These are phyloP conservation scores for Phialophora verrucosa DNA, from an alignment of 2,329 filamentous ascomycete species.

Conservation along the genomic window DNA sequence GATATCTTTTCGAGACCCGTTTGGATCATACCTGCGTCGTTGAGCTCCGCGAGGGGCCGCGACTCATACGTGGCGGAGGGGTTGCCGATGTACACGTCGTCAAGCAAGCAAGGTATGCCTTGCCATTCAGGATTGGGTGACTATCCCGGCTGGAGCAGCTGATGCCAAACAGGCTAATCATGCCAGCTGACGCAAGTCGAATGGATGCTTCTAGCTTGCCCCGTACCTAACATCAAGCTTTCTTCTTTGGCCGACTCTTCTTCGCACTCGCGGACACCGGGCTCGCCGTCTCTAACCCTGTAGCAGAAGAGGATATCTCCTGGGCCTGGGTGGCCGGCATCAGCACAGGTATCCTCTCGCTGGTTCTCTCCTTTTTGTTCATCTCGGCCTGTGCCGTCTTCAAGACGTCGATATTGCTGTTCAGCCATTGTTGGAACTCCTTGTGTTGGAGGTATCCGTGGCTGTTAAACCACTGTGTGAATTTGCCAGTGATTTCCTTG, in stretches of 20 bases:
- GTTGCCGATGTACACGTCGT: not conserved
- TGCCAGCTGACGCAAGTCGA: not conserved
- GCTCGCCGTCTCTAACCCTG: constrained; percentile 17
- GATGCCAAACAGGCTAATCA: not conserved
- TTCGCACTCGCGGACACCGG: constrained; percentile 20
- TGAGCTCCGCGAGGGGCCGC: not conserved
- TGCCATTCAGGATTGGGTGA: not conserved
- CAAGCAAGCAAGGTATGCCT: not conserved
- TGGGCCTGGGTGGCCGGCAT: constrained; percentile 3
- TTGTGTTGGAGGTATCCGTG: constrained; percentile 66
- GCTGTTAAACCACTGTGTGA: constrained; percentile 64
- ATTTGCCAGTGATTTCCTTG: constrained; percentile 60
- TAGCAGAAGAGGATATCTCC: constrained; percentile 10
- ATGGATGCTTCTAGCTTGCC: not conserved
- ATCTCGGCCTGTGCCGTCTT: constrained; percentile 51
- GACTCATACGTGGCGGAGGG: not conserved
- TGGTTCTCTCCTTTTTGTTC: constrained; percentile 18
- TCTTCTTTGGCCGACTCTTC: constrained; percentile 32
- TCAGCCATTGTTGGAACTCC: constrained; percentile 67
- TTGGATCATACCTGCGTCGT: not conserved
- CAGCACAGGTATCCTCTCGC: constrained; percentile 14
- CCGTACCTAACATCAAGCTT: constrained; percentile 14
- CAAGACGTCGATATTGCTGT: constrained; percentile 61
- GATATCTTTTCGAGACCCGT: not conserved
- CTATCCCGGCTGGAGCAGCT: not conserved